Evolutionary conservation across 2,329 filamentous ascomycete genomes (phyloP).

Genomic region (Ophidiomyces ophidiicola): DNA sequence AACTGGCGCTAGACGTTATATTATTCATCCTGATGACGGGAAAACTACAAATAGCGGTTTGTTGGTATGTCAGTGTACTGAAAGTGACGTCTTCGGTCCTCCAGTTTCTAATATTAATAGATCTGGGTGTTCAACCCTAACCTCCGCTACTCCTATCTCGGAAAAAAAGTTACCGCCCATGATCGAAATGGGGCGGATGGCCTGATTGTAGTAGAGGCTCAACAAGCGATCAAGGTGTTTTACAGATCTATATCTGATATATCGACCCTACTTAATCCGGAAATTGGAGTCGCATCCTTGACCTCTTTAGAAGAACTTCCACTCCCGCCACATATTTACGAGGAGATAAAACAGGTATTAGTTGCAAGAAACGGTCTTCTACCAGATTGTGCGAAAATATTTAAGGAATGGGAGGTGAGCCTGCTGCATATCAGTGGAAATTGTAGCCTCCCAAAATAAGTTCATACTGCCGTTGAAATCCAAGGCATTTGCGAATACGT

Average conservation of each 20-base stretch:
- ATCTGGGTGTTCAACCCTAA: constrained; percentile 52
- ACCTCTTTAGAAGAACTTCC: constrained; percentile 40
- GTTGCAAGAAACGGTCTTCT: constrained; percentile 33
- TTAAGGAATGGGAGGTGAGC: constrained; percentile 45
- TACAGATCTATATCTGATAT: constrained; percentile 32
- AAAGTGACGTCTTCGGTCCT: background rate
- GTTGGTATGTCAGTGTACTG: constrained; percentile 23
- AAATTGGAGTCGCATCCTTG: constrained; percentile 27
- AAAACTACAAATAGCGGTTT: constrained; percentile 21
- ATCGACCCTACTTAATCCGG: constrained; percentile 27
- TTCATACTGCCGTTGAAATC: no score
- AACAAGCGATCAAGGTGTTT: constrained; percentile 47
- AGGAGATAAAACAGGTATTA: constrained; percentile 28
- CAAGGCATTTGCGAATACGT: no score
- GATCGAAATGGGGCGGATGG: background rate
- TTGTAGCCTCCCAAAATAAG: background rate
- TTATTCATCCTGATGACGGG: constrained; percentile 31
- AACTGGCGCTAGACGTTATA: constrained; percentile 44
- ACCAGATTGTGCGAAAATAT: constrained; percentile 39
- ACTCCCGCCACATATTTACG: constrained; percentile 29
- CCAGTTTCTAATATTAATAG: constrained; percentile 19
- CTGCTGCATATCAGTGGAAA: constrained; percentile 33
- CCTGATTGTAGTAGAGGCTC: constrained; percentile 19
- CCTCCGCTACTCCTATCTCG: constrained; percentile 38
- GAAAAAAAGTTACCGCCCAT: constrained; percentile 22